phyloP scores from a whole-genome alignment of 805 yeast species.

The Lachancea cidri region DNA sequence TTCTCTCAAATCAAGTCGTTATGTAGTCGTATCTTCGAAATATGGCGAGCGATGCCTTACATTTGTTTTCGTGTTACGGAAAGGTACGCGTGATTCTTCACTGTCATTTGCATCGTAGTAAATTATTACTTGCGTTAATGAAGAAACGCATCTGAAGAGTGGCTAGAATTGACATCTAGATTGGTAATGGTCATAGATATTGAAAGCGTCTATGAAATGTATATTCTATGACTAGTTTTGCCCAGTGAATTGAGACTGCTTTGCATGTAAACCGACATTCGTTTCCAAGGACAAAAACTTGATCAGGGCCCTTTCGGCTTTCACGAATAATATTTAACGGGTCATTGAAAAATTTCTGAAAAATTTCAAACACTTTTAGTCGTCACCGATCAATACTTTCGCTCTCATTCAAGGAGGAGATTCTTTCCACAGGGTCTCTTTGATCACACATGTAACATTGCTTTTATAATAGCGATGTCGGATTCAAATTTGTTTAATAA shows the following conservation, averaged over 20 bases:
- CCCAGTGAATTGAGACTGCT: no score
- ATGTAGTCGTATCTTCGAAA: not conserved
- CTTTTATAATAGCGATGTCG: constrained; percentile 1
- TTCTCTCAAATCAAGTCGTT: no score
- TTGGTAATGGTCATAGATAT: not conserved
- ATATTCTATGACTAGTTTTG: no score
- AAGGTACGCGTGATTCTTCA: no score
- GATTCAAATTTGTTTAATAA: constrained; percentile 13
- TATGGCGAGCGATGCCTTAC: not conserved
- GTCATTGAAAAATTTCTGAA: not conserved
- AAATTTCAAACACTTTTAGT: not conserved
- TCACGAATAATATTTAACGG: no score
- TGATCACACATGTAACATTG: constrained; percentile 1
- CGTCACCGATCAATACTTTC: not conserved
- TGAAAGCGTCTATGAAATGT: no score
- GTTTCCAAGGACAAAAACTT: no score
- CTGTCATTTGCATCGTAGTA: not conserved
- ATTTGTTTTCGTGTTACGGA: not conserved
- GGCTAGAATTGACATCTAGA: no score
- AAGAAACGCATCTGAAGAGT: no score
- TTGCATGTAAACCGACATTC: no score
- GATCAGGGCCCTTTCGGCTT: no score
- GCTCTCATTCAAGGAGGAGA: not conserved
- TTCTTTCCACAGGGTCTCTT: not conserved
- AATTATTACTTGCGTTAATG: not conserved